Percentiles rank a stretch among this genome's conserved stretches.
Evolutionary conservation across 169 alveolate species (phyloP).

Genomic region (Plasmodium sp.): DNA sequence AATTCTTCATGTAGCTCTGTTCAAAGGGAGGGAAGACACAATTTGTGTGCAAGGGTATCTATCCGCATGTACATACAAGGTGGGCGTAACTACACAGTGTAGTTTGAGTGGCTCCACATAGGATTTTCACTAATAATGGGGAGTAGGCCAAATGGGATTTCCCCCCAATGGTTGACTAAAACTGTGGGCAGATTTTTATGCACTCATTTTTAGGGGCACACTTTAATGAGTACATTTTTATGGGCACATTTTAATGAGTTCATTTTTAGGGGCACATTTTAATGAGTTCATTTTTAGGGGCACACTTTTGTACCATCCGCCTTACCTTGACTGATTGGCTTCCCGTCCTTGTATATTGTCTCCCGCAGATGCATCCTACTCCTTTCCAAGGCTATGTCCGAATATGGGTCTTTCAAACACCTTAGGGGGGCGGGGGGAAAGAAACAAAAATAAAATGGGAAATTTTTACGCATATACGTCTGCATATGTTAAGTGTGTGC

Average conservation of each 20-base stretch:
- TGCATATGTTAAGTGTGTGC: not conserved
- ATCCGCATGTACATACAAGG: not conserved
- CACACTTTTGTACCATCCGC: not conserved
- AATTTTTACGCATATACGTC: not conserved
- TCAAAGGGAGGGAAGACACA: not conserved
- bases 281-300: not conserved
- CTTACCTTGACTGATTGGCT: conserved; percentile 83
- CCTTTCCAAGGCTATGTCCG: conserved; percentile 85
- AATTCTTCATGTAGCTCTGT: conserved; percentile 71
- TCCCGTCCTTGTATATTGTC: conserved; percentile 81
- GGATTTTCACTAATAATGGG: not conserved
- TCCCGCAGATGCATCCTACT: conserved; percentile 81
- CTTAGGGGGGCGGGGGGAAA: conserved; percentile 53
- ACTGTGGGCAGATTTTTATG: not conserved
- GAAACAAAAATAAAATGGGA: not conserved
- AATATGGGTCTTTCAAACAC: conserved; percentile 85
- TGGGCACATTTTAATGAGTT: not conserved
- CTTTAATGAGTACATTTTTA: not conserved
- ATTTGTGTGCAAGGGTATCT: not conserved
- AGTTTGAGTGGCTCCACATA: not conserved
- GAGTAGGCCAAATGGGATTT: not conserved
- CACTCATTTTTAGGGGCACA: not conserved
- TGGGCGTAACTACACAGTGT: not conserved
- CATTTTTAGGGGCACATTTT: not conserved
- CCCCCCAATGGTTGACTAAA: not conserved